A percentile compares a stretch with the other conserved stretches of the same genome.
These are phyloP conservation scores for Odonthalia washingtoniensis DNA, from an alignment of 31 red algal genomes.

Conservation along the genomic window DNA sequence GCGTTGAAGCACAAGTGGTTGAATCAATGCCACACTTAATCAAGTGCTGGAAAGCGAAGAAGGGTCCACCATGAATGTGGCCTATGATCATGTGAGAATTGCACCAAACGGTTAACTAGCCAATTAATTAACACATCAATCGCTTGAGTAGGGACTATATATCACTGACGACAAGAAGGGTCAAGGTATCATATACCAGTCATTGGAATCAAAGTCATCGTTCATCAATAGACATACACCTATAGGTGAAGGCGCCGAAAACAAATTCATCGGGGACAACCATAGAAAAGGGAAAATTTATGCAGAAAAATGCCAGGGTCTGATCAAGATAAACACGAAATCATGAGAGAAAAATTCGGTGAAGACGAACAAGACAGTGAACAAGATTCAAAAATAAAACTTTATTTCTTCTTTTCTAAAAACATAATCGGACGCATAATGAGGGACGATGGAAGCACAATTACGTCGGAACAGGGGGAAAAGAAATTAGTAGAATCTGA, in stretches of 20 bases:
- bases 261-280: neutral
- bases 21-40: too few species aligned
- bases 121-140: too few species aligned
- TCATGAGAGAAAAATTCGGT: too few species aligned
- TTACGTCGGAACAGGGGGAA: neutral
- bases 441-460: neutral
- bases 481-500: neutral
- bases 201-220: too few species aligned
- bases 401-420: neutral
- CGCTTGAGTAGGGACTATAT: neutral
- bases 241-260: too few species aligned
- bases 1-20: too few species aligned
- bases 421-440: neutral
- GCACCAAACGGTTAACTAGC: neutral
- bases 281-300: neutral
- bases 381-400: neutral
- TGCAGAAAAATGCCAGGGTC: too few species aligned
- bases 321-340: too few species aligned
- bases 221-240: neutral
- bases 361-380: neutral
- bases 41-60: too few species aligned
- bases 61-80: neutral
- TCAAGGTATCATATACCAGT: too few species aligned
- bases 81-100: neutral
- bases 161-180: neutral